Conservation (phyloP, 2,329 filamentous ascomycete species). For the Aspergillus luchuensis region DNA sequence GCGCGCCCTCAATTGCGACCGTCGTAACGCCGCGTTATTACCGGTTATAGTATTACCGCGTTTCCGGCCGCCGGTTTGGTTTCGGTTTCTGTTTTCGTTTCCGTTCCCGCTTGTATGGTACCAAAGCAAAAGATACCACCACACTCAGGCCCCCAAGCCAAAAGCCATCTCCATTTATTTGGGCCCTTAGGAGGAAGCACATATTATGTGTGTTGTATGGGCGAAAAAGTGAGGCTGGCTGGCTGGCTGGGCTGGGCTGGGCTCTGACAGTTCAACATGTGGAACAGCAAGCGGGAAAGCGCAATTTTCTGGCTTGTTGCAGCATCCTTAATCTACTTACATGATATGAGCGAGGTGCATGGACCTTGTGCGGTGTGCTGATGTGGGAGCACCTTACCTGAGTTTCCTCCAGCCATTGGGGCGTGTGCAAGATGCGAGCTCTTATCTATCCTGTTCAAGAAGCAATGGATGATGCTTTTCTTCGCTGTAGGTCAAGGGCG, state of each 20-base stretch:
- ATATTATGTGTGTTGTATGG: slow-evolving; percentile 7
- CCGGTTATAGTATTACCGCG: background rate
- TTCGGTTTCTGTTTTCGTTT: background rate
- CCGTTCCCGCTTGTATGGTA: background rate
- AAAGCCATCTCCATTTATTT: background rate
- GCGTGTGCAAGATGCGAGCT: background rate
- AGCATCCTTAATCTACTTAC: slow-evolving; percentile 6
- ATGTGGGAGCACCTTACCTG: background rate
- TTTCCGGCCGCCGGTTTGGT: slow-evolving; percentile 7
- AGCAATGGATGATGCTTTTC: too few relatives aligned
- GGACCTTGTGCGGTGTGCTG: background rate
- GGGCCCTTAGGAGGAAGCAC: background rate
- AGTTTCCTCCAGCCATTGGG: background rate
- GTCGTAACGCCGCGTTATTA: background rate
- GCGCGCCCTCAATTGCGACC: slow-evolving; percentile 3
- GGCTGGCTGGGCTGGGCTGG: background rate
- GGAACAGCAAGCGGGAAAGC: slow-evolving; percentile 9
- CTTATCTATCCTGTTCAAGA: too few relatives aligned
- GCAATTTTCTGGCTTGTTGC: slow-evolving; percentile 4
- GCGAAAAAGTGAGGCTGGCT: slow-evolving; percentile 17
- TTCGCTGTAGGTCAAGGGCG: too few relatives aligned
- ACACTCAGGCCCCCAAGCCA: slow-evolving; percentile 5
- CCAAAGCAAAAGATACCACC: background rate
- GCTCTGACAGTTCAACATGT: slow-evolving; percentile 10
- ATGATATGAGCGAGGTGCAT: background rate